phyloP scores from a whole-genome alignment of 73 alveolate species.

The Uronychia binucleata region DNA sequence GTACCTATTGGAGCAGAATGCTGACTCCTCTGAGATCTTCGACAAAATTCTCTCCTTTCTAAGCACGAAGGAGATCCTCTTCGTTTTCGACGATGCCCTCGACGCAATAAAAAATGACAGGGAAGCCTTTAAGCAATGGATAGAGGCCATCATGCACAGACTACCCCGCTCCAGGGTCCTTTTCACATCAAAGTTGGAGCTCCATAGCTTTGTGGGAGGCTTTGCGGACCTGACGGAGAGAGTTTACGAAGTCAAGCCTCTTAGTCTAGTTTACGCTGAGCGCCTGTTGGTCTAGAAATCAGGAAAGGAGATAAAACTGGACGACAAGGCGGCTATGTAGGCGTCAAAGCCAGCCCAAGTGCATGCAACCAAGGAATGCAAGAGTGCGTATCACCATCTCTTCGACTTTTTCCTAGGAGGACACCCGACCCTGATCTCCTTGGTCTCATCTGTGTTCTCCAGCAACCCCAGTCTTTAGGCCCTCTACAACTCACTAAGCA shows the following conservation, averaged over 20 bases:
- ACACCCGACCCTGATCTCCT: constrained; percentile 22
- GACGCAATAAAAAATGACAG: constrained; percentile 15
- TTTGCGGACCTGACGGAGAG: constrained; percentile 2
- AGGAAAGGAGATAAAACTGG: constrained; percentile 12
- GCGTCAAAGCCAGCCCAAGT: constrained; percentile 9
- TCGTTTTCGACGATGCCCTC: constrained; percentile 19
- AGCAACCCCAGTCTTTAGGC: background rate
- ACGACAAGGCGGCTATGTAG: background rate
- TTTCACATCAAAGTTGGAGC: constrained; percentile 19
- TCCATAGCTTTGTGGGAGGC: constrained; percentile 14
- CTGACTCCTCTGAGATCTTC: constrained; percentile 15
- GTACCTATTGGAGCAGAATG: too few relatives aligned
- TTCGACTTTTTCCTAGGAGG: constrained; percentile 31
- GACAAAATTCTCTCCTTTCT: constrained; percentile 1
- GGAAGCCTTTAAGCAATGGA: background rate
- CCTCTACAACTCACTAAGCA: constrained; percentile 3
- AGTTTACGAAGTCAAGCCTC: constrained; percentile 2
- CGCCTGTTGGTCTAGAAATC: constrained; percentile 8
- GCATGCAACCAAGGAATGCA: background rate
- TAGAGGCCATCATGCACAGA: constrained; percentile 6
- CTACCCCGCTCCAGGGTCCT: constrained; percentile 1
- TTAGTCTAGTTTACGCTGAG: constrained; percentile 4
- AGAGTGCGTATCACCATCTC: constrained; percentile 25
- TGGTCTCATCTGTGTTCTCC: constrained; percentile 10
- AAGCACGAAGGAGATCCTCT: background rate